Evolutionary conservation across 352 stramenopile species (phyloP), one percentile per base, ranked within the genome.

Genomic region (Globisporangium perplexum): DNA sequence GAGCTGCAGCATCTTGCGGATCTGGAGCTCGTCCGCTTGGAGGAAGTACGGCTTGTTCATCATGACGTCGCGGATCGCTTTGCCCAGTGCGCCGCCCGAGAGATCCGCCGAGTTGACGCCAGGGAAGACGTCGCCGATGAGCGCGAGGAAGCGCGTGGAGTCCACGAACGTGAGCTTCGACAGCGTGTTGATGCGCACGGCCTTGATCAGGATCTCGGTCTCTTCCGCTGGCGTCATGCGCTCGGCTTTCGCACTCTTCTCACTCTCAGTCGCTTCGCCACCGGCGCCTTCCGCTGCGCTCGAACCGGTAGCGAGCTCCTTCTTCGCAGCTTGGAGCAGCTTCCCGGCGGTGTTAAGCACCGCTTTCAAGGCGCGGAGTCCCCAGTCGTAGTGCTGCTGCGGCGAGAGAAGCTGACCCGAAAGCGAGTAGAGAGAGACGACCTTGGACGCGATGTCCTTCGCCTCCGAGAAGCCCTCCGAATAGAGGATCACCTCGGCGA

Each of bases 381-480:
- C 92, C 84, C 86, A 98, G 54, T 98, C 93, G 50, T 98, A 98
- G 66, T 98, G 94, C 54, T 96, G 83, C 53, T 98, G 93, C 20
- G 62, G 72, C 1, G 75, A 93, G 7, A 98, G 63, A 6, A 97
- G 62, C 56, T 98, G 80, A 0, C 74, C 69, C 2, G 73, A 94
- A 5, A 98, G 67, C 20, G 64, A 77, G 61, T 98, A 98, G n/a
- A 98, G 68, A 10, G 83, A 94, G 10, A 96, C 88, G 43, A 98
- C 81, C 59, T 98, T 98, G 10, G 74, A 79, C 11, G 83, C 86
- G 36, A 98, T 85, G 55, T 90, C 84, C 50, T 96, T 96, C 7
- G 88, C 90, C 7, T 93, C 76, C 4, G 57, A 74, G 58, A 98
- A 98, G 0, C 93, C 93, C 54, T 98, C 90, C 0, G 83, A 88